Percentiles rank a stretch among this genome's conserved stretches.
phyloP scores from a whole-genome alignment of 2,329 filamentous ascomycete genomes.

The Penicillium sp. region DNA sequence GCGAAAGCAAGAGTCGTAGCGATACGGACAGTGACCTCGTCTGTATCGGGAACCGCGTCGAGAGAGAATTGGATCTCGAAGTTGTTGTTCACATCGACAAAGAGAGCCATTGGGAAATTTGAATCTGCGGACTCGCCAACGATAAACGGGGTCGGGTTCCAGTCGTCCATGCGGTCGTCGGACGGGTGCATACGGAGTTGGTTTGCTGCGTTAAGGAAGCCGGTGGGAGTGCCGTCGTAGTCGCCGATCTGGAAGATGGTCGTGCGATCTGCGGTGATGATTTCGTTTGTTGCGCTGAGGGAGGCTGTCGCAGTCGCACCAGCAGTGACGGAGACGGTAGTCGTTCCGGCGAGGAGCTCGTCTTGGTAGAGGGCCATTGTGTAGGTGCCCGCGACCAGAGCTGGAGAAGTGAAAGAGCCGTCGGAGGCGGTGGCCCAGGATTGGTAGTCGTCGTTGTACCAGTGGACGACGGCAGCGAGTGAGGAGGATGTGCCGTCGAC shows the following conservation, averaged over 20 bases:
- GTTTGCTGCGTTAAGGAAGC: slow-evolving; percentile 2
- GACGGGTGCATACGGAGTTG: slow-evolving; percentile 17
- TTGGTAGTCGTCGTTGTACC: slow-evolving; percentile 14
- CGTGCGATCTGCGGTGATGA: slow-evolving; percentile 2
- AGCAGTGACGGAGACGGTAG: slow-evolving; percentile 6
- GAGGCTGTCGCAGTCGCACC: slow-evolving; percentile 2
- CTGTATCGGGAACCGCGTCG: not conserved
- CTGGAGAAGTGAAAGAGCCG: slow-evolving; percentile 6
- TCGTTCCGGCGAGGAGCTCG: slow-evolving; percentile 12
- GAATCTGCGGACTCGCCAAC: not conserved
- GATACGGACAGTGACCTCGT: not conserved
- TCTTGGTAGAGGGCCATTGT: slow-evolving; percentile 13
- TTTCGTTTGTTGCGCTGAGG: slow-evolving; percentile 4
- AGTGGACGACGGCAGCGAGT: not conserved
- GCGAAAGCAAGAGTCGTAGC: slow-evolving; percentile 11
- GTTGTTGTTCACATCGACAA: slow-evolving; percentile 7
- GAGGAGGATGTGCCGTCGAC: not conserved
- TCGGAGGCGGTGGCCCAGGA: slow-evolving; percentile 1
- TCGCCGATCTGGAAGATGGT: slow-evolving; percentile 14
- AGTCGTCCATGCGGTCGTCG: slow-evolving; percentile 10
- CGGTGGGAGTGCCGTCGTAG: slow-evolving; percentile 11
- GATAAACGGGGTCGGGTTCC: slow-evolving; percentile 10
- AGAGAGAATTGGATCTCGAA: slow-evolving; percentile 11
- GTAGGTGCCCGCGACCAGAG: not conserved
- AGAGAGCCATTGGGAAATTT: not conserved